Evolutionary conservation across 1,139 yeast genomes (phyloP), one percentile per base, ranked within the genome.

Genomic region (Magnusiomyces starmeri): DNA sequence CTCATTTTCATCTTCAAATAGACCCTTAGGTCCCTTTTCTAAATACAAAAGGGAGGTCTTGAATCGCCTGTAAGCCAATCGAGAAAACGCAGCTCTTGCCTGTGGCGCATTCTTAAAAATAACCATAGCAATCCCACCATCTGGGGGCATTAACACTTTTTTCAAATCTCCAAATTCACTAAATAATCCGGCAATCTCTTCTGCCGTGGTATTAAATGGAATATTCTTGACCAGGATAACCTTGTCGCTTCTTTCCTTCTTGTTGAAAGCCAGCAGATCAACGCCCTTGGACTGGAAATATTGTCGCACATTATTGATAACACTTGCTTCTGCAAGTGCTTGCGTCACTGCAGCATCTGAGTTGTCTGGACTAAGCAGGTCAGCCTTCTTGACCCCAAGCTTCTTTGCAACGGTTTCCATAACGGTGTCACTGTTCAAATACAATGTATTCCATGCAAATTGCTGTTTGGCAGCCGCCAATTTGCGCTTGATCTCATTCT

Each of bases 241-340:
- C 55, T 76, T 77, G 65, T 92, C 97, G 61, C 88, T 95, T 60
- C 87, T 77, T 64, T 86, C 92, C 60, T 81, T 81, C 6, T 65
- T 55, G 53, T 75, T 76, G 65, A 92, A 92, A 39, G 82, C 77
- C 3, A 84, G 74, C 56, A 92, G 72, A 70, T 92, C 97, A 42
- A 94, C 87, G 22, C 96, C 96, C 64, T 83, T 83, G 21, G 74
- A 70, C 66, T 88, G 95, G 67, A 92, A 92, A 68, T 81, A 92
- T 60, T 81, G 81, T 63, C 96, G 80, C 14, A 92, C 96, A 67
- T 85, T 94, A 46, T 92, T 94, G 63, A 92, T 83, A 22, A 90
- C 96, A 64, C 89, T 92, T 1, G 97, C 95, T 71, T 92, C 99
- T 0, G 99, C 98, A 58, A 92, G 77, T 0, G 98, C 97, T 68